Evolutionary conservation across 1,284 basidiomycete genomes (phyloP).

Genomic region (Marasmius sp.): DNA sequence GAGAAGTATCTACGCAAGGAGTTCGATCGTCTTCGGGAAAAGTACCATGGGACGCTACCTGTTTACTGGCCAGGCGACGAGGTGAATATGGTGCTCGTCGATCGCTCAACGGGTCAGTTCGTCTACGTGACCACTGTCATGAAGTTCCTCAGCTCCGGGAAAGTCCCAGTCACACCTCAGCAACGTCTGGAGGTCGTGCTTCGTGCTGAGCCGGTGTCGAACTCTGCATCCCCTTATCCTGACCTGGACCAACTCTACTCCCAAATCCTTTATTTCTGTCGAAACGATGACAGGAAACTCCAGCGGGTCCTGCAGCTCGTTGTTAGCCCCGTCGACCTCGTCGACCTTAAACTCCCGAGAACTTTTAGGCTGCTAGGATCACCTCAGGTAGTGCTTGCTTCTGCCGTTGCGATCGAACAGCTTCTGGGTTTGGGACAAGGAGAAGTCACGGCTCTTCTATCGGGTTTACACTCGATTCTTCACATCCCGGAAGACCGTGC

Average conservation of each 20-base stretch:
- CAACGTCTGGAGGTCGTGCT: no score
- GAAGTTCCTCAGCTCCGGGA: background rate
- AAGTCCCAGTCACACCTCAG: background rate
- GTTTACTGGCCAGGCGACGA: background rate
- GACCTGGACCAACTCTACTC: no score
- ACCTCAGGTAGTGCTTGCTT: background rate
- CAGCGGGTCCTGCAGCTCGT: background rate
- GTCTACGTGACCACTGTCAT: background rate
- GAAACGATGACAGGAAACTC: background rate
- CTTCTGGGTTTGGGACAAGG: background rate
- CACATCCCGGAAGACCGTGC: no score
- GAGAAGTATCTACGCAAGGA: background rate
- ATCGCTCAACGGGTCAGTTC: background rate
- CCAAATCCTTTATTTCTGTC: no score
- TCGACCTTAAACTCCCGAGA: no score
- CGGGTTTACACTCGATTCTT: no score
- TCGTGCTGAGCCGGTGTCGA: no score
- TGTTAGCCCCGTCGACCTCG: background rate
- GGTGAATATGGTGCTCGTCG: background rate
- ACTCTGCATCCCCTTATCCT: no score
- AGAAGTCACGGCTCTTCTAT: no score
- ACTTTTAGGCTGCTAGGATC: background rate
- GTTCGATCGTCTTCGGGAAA: background rate
- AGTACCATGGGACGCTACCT: background rate
- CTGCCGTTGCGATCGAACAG: background rate